Percentiles rank a stretch among this genome's conserved stretches.
phyloP scores from a whole-genome alignment of 1,284 basidiomycete species.

The Ceratobasidium sp. region DNA sequence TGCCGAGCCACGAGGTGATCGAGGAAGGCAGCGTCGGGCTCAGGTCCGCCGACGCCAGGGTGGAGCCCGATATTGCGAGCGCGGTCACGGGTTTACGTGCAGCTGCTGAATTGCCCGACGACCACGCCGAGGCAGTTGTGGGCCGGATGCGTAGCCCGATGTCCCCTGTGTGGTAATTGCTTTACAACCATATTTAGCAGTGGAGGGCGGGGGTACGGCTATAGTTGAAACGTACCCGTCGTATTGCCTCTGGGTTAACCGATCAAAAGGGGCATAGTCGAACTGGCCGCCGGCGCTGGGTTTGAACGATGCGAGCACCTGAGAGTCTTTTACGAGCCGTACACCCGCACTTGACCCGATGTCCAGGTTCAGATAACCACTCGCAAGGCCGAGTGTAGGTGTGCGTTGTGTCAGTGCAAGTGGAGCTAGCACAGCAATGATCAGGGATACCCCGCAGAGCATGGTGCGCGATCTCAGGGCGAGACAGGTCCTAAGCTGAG shows the following conservation, averaged over 20 bases:
- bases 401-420: conserved; percentile 13
- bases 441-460: background rate
- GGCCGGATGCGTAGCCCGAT: conserved; percentile 64
- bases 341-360: conserved; percentile 13
- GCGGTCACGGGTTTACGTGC: conserved; percentile 59
- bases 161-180: conserved; percentile 68
- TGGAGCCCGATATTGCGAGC: conserved; percentile 57
- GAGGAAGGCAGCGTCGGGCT: conserved; percentile 60
- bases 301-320: conserved; percentile 65
- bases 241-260: conserved; percentile 62
- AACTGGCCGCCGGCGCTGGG: conserved; percentile 56
- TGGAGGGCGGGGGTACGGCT: background rate
- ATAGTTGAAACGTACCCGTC: conserved; percentile 51
- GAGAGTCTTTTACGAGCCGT: conserved; percentile 66
- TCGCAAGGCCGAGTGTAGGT: conserved; percentile 27
- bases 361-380: conserved; percentile 22
- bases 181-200: conserved; percentile 11
- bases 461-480: conserved; percentile 1
- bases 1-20: conserved; percentile 58
- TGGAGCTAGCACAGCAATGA: background rate
- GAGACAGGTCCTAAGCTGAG: background rate
- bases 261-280: conserved; percentile 66
- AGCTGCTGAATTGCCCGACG: conserved; percentile 61
- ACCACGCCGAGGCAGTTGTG: conserved; percentile 61
- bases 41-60: conserved; percentile 63